phyloP scores from a whole-genome alignment of 2,329 filamentous ascomycete species.

The Capronia coronata region DNA sequence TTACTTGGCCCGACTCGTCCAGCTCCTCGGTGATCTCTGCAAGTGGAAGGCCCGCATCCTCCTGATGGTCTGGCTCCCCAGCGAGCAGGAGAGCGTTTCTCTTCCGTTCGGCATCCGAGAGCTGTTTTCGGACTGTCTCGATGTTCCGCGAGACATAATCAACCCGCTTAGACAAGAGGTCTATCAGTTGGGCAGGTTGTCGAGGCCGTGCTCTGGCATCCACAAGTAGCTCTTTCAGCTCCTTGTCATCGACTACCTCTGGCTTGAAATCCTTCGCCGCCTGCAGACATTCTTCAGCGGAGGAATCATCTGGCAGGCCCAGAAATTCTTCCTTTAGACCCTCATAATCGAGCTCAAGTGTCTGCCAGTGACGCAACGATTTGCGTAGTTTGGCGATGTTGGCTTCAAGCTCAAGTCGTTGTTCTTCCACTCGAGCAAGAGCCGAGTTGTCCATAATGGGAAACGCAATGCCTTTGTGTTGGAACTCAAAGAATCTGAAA shows the following conservation, averaged over 20 bases:
- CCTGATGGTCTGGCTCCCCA: conserved; percentile 54
- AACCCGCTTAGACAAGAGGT: conserved; percentile 65
- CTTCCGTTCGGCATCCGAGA: conserved; percentile 63
- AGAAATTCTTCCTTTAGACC: conserved; percentile 75
- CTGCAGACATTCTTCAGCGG: conserved; percentile 50
- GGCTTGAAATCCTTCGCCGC: conserved; percentile 42
- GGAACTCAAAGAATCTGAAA: not conserved
- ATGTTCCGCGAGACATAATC: conserved; percentile 88
- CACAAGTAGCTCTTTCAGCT: conserved; percentile 51
- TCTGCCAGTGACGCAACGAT: conserved; percentile 79
- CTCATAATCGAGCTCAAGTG: conserved; percentile 88
- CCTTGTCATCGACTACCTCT: conserved; percentile 41
- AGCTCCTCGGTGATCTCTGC: conserved; percentile 89
- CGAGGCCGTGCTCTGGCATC: conserved; percentile 42
- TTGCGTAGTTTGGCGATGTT: conserved; percentile 67
- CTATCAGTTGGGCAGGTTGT: conserved; percentile 53
- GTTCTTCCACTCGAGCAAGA: conserved; percentile 65
- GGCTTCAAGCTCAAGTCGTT: conserved; percentile 67
- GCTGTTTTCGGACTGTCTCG: conserved; percentile 63
- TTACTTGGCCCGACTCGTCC: conserved; percentile 80
- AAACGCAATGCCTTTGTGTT: too few relatives aligned
- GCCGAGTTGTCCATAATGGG: conserved; percentile 39
- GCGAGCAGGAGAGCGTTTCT: conserved; percentile 57
- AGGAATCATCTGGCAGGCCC: conserved; percentile 45
- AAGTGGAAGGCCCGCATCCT: conserved; percentile 67